phyloP scores from a whole-genome alignment of 805 yeast genomes.

The Clavispora asparagi region DNA sequence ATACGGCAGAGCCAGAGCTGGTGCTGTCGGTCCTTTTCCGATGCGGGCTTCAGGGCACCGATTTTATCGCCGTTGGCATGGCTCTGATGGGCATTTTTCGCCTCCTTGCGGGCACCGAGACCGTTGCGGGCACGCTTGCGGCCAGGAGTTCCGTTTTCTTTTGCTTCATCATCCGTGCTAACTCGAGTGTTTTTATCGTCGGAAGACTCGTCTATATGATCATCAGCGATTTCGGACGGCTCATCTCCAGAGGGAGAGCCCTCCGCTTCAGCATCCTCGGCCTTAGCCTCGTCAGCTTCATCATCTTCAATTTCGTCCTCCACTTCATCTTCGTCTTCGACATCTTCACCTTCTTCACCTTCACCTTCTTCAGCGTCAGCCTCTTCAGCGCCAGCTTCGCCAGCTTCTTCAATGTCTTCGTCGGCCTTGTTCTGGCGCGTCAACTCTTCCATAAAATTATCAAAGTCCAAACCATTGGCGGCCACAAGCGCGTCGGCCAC shows the following conservation, averaged over 20 bases:
- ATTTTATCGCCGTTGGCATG: not conserved
- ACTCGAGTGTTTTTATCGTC: not conserved
- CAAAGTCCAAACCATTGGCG: conserved; percentile 32
- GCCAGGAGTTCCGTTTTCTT: not conserved
- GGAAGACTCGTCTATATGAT: not conserved
- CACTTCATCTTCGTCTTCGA: conserved; percentile 10
- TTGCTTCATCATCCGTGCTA: not conserved
- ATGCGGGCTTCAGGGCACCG: conserved; percentile 12
- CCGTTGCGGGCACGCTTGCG: not conserved
- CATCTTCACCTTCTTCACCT: conserved; percentile 6
- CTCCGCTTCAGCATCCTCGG: conserved; percentile 1
- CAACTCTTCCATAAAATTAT: conserved; percentile 29
- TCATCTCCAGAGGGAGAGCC: not conserved
- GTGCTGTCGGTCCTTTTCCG: conserved; percentile 39
- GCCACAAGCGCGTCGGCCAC: conserved; percentile 36
- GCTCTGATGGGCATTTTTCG: not conserved
- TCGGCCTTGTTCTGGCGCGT: conserved; percentile 11
- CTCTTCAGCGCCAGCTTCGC: conserved; percentile 1
- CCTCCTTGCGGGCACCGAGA: not conserved
- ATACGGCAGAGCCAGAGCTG: conserved; percentile 46
- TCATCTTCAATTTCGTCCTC: conserved; percentile 4
- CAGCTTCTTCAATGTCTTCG: conserved; percentile 5
- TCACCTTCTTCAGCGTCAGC: not conserved
- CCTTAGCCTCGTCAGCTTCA: conserved; percentile 5
- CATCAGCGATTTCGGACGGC: not conserved